These are phyloP conservation scores for Allium cepa DNA, from an alignment of 106 monocot species.

Conservation along the genomic window DNA sequence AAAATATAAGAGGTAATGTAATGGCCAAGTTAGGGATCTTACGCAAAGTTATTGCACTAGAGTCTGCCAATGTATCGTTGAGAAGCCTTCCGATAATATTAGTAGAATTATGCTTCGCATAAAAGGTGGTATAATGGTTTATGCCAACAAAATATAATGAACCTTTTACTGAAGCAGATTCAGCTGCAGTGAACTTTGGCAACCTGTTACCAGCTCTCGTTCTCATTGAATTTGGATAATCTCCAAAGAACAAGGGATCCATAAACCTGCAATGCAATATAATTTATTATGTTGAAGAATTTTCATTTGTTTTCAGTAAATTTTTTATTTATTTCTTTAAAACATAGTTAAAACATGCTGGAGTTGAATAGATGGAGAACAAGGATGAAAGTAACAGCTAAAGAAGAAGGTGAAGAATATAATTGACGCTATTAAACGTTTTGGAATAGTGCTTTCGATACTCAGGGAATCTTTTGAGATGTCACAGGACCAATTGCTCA, in stretches of 20 bases:
- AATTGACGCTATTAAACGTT: no score
- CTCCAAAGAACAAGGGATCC: constrained; percentile 92
- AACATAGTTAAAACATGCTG: no score
- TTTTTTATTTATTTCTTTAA: no score
- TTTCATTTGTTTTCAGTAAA: background rate
- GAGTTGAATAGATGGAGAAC: no score
- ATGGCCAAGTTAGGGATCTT: constrained; percentile 12
- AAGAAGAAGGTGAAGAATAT: no score
- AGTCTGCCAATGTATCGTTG: constrained; percentile 60
- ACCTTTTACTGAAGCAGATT: constrained; percentile 63
- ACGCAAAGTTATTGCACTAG: constrained; percentile 71
- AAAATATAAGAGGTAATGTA: no score
- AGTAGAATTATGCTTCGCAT: constrained; percentile 35
- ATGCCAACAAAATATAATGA: constrained; percentile 94
- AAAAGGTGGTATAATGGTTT: constrained; percentile 94
- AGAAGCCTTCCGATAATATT: constrained; percentile 47
- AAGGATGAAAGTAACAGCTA: no score
- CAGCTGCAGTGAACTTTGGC: constrained; percentile 56
- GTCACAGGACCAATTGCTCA: no score
- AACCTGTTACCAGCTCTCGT: constrained; percentile 59
- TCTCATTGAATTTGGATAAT: constrained; percentile 82
- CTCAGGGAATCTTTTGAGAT: no score
- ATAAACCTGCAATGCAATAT: constrained; percentile 52
- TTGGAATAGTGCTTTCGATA: no score
- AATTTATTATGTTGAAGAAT: background rate